Evolutionary conservation across 805 yeast species (phyloP).

Genomic region (Yamadazyma scolyti): DNA sequence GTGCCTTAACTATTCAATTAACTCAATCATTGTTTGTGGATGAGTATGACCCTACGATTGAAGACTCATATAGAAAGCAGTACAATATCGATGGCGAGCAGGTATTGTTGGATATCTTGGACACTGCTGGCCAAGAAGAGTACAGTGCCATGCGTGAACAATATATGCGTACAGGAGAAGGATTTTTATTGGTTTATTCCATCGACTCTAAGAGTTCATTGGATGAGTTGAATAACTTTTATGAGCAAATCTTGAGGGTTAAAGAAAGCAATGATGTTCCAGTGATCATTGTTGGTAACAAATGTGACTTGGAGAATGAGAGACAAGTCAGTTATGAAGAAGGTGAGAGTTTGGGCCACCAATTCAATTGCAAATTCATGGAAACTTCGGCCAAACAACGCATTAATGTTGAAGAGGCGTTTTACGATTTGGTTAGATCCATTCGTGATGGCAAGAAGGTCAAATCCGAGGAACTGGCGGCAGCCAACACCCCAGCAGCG

Average conservation of each 20-base stretch:
- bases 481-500: constrained; percentile 5
- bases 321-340: constrained; percentile 72
- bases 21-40: constrained; percentile 94
- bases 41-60: constrained; percentile 98
- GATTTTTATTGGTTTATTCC: constrained; percentile 83
- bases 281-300: constrained; percentile 73
- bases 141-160: constrained; percentile 83
- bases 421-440: constrained; percentile 62
- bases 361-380: constrained; percentile 65
- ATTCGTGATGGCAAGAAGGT: constrained; percentile 31
- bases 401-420: constrained; percentile 83
- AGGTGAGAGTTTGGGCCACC: constrained; percentile 58
- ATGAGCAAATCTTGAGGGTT: constrained; percentile 74
- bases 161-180: constrained; percentile 95
- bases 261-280: constrained; percentile 77
- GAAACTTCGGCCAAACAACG: constrained; percentile 94
- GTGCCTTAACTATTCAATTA: constrained; percentile 91
- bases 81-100: constrained; percentile 78
- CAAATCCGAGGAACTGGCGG: constrained; percentile 5
- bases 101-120: constrained; percentile 78
- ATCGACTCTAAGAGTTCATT: constrained; percentile 82
- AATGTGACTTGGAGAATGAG: constrained; percentile 69
- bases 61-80: constrained; percentile 85
- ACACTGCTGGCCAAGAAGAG: constrained; percentile 98
- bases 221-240: constrained; percentile 76